Conservation (phyloP, 306 rosid species). For the Sindora glabra region DNA sequence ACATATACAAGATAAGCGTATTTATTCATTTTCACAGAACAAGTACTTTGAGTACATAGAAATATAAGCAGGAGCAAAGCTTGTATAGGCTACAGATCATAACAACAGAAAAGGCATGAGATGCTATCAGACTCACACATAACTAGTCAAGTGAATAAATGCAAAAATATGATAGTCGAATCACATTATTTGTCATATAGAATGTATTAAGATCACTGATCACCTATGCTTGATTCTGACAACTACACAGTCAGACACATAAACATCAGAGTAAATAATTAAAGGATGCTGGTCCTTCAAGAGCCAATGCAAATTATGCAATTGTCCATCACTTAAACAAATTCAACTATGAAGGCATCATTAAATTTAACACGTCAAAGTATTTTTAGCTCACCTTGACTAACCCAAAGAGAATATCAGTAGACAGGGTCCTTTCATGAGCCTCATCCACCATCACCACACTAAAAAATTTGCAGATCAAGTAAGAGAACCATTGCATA, state of each 20-base stretch:
- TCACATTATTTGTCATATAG: background rate
- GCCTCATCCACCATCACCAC: constrained; percentile 99
- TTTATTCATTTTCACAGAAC: constrained; percentile 1
- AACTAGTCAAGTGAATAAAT: background rate
- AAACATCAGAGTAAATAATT: constrained; percentile 4
- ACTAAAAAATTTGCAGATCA: constrained; percentile 38
- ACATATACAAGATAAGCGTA: background rate
- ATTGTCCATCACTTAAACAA: background rate
- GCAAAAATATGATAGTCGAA: background rate
- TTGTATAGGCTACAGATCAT: constrained; percentile 2
- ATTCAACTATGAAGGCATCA: background rate
- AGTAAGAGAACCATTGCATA: constrained; percentile 9
- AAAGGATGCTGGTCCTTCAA: constrained; percentile 12
- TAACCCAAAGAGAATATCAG: constrained; percentile 88
- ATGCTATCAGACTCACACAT: constrained; percentile 8
- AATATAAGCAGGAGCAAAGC: background rate
- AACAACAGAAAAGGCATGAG: background rate
- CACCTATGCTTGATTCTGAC: background rate
- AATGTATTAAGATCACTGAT: no score
- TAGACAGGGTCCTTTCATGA: constrained; percentile 97
- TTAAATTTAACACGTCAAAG: background rate
- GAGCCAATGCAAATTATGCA: background rate
- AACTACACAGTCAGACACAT: background rate
- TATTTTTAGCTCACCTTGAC: constrained; percentile 61
- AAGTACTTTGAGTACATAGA: background rate